Percentiles rank a stretch among this genome's conserved stretches.
These are phyloP conservation scores for Paraphoma chrysanthemicola DNA, from an alignment of 2,329 filamentous ascomycete species.

Conservation along the genomic window DNA sequence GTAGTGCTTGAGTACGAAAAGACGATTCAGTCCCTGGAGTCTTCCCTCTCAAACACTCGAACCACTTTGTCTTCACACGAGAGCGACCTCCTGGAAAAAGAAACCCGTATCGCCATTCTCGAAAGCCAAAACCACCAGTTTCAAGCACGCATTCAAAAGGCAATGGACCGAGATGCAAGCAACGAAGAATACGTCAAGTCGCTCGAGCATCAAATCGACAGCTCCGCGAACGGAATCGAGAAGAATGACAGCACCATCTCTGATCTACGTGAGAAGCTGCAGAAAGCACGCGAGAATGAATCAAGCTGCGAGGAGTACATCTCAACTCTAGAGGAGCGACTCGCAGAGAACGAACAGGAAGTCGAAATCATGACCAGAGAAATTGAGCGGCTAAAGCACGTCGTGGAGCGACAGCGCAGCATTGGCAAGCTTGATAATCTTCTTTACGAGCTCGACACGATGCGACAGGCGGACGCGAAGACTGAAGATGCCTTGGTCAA, in stretches of 20 bases:
- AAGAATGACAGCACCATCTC: slow-evolving; percentile 85
- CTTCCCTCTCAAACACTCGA: slow-evolving; percentile 87
- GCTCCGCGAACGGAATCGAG: slow-evolving; percentile 89
- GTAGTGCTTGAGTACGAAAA: slow-evolving; percentile 98
- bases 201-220: slow-evolving; percentile 87
- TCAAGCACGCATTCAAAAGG: slow-evolving; percentile 87
- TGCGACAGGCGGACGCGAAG: slow-evolving; percentile 46
- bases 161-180: slow-evolving; percentile 87
- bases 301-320: slow-evolving; percentile 94
- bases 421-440: slow-evolving; percentile 93
- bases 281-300: slow-evolving; percentile 88
- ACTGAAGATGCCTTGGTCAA: slow-evolving; percentile 40
- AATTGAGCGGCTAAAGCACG: slow-evolving; percentile 90
- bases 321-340: slow-evolving; percentile 90
- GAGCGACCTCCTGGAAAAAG: slow-evolving; percentile 86
- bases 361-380: slow-evolving; percentile 96
- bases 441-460: slow-evolving; percentile 83
- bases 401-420: slow-evolving; percentile 93
- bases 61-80: slow-evolving; percentile 84
- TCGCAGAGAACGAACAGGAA: slow-evolving; percentile 96
- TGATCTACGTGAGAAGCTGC: slow-evolving; percentile 90
- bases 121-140: slow-evolving; percentile 93
- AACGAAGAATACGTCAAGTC: slow-evolving; percentile 94
- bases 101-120: slow-evolving; percentile 90
- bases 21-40: slow-evolving; percentile 92